phyloP scores from a whole-genome alignment of 2,329 filamentous ascomycete genomes.

The Fusarium sororula region DNA sequence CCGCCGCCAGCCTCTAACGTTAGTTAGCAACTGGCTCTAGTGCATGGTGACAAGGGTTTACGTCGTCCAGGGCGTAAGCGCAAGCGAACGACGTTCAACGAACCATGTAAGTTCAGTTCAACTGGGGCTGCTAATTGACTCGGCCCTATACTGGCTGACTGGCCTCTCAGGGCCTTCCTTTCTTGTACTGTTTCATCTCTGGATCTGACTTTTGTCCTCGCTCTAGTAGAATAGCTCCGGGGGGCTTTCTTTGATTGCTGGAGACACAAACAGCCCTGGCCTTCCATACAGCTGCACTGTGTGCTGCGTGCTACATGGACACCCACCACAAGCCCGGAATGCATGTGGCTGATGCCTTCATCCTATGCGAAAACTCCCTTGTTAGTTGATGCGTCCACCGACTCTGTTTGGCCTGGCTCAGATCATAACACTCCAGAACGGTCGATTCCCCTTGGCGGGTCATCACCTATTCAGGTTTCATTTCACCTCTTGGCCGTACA shows the following conservation, averaged over 20 bases:
- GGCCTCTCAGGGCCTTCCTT: slow-evolving; percentile 9
- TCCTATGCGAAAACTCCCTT: slow-evolving; percentile 7
- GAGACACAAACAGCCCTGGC: slow-evolving; percentile 4
- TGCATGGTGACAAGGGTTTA: slow-evolving; percentile 22
- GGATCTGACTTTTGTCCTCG: slow-evolving; percentile 6
- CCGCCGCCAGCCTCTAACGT: not conserved
- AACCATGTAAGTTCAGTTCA: slow-evolving; percentile 4
- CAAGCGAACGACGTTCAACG: not conserved
- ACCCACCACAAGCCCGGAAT: slow-evolving; percentile 7
- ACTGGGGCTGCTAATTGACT: slow-evolving; percentile 8
- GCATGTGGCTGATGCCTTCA: slow-evolving; percentile 4
- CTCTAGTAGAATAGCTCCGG: not conserved
- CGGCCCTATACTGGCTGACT: not conserved
- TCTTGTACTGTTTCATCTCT: slow-evolving; percentile 19
- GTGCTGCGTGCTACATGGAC: not conserved
- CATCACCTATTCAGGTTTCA: not conserved
- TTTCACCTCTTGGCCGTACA: not conserved
- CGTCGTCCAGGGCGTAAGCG: slow-evolving; percentile 7
- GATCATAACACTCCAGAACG: not conserved
- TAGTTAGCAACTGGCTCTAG: slow-evolving; percentile 10
- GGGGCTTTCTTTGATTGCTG: slow-evolving; percentile 15
- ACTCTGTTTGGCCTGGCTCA: not conserved
- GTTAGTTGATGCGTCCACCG: not conserved
- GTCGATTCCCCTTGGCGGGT: not conserved
- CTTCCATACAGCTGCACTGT: not conserved